These are phyloP conservation scores for Aspergillus hortae DNA, from an alignment of 2,329 filamentous ascomycete species.

Conservation along the genomic window DNA sequence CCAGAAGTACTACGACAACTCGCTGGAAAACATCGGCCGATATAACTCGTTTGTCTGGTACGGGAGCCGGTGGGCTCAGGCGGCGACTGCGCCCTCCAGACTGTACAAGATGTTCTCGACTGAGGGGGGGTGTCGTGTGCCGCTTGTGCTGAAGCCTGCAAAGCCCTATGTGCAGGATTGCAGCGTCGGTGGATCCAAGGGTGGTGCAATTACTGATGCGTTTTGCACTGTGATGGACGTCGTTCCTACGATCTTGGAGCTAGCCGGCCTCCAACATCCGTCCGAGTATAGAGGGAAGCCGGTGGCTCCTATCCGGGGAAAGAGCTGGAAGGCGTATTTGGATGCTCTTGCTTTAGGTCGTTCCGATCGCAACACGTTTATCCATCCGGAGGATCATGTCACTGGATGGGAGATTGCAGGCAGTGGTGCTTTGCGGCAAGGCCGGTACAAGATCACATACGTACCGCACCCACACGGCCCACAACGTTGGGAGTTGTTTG, in stretches of 20 bases:
- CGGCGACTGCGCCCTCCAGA: constrained; percentile 49
- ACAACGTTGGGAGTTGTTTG: constrained; percentile 57
- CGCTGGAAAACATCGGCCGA: constrained; percentile 56
- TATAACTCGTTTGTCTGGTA: constrained; percentile 60
- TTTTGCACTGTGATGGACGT: constrained; percentile 55
- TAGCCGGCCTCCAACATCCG: constrained; percentile 47
- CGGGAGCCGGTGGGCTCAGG: constrained; percentile 55
- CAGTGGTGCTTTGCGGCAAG: constrained; percentile 52
- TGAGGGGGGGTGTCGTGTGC: constrained; percentile 53
- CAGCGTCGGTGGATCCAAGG: constrained; percentile 13
- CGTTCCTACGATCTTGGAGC: constrained; percentile 43
- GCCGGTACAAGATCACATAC: constrained; percentile 57
- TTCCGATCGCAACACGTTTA: constrained; percentile 28
- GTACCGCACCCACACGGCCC: constrained; percentile 54
- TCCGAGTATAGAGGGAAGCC: constrained; percentile 52
- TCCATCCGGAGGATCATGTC: constrained; percentile 52
- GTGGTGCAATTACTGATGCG: constrained; percentile 44
- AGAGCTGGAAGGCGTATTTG: constrained; percentile 26
- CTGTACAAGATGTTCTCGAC: constrained; percentile 50
- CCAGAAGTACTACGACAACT: constrained; percentile 57
- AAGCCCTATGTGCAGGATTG: no score
- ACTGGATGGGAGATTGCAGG: constrained; percentile 57
- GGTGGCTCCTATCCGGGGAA: constrained; percentile 51
- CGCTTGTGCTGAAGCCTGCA: constrained; percentile 37
- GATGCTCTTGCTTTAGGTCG: constrained; percentile 38